Conservation (phyloP, 2,329 filamentous ascomycete genomes). For the Pseudogymnoascus sp. region DNA sequence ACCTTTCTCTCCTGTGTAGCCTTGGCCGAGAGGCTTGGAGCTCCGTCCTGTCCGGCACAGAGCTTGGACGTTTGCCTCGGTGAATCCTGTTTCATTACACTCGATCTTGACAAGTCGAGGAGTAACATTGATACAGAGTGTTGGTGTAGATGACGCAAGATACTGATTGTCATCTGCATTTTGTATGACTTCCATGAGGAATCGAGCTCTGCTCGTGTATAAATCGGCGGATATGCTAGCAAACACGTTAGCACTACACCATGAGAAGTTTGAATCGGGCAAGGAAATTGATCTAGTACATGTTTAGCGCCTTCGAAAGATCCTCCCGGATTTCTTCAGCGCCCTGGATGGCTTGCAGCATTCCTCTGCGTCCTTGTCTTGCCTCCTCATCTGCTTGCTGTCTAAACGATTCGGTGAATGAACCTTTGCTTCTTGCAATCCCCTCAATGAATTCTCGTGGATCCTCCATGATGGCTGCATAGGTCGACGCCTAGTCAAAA, state of each 20-base stretch:
- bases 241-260: background rate
- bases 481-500: background rate
- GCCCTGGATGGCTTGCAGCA: background rate
- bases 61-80: background rate
- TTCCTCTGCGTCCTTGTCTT: background rate
- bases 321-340: background rate
- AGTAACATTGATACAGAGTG: background rate
- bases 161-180: background rate
- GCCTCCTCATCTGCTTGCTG: background rate
- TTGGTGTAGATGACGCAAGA: background rate
- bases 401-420: background rate
- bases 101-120: background rate
- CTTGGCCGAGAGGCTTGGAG: conserved; percentile 11
- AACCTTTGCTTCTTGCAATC: background rate
- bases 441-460: background rate
- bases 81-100: conserved; percentile 11
- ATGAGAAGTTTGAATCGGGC: background rate
- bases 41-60: background rate
- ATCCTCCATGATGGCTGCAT: background rate
- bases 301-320: background rate
- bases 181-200: background rate
- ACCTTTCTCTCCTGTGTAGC: conserved; percentile 31
- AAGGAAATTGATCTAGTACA: background rate
- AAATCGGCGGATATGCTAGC: background rate
- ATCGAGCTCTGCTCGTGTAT: background rate